Evolutionary conservation across 192 early-diverging fungal genomes (phyloP).

Genomic region (Fimicolochytrium jonesii): DNA sequence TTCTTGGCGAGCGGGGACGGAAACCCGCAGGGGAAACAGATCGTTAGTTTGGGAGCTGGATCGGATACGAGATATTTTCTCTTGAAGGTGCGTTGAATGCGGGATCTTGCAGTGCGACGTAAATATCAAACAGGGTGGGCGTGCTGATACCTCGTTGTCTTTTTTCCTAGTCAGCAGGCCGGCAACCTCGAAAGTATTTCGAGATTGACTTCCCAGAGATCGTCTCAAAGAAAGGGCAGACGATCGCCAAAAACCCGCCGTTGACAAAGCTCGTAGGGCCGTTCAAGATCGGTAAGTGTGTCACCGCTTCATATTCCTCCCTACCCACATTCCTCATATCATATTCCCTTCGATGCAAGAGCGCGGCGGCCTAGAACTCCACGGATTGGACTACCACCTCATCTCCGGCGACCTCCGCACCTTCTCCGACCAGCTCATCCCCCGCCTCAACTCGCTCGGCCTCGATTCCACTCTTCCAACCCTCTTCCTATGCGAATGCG

Average conservation of each 20-base stretch:
- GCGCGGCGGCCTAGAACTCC: constrained; percentile 67
- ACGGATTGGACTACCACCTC: constrained; percentile 62
- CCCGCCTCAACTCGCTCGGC: constrained; percentile 52
- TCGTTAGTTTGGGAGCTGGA: constrained; percentile 86
- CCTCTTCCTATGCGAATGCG: constrained; percentile 89
- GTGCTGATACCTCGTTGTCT: no score
- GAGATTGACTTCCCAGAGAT: constrained; percentile 93
- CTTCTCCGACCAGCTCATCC: constrained; percentile 55
- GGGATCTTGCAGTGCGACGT: no score
- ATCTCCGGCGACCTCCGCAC: constrained; percentile 77
- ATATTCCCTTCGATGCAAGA: no score
- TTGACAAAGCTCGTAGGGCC: constrained; percentile 35
- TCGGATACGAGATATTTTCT: constrained; percentile 89
- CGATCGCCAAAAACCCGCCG: constrained; percentile 49
- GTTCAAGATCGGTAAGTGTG: constrained; percentile 24
- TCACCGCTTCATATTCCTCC: neutral
- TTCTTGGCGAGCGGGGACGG: constrained; percentile 49
- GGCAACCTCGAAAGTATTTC: constrained; percentile 59
- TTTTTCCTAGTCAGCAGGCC: constrained; percentile 20
- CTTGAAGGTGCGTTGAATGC: constrained; percentile 65
- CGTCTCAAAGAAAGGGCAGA: constrained; percentile 70
- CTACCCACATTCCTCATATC: neutral
- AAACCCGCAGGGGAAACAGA: constrained; percentile 54
- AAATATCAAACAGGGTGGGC: no score
- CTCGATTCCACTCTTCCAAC: constrained; percentile 71